Conservation (phyloP, 169 alveolate species). For the Eimeria maxima region DNA sequence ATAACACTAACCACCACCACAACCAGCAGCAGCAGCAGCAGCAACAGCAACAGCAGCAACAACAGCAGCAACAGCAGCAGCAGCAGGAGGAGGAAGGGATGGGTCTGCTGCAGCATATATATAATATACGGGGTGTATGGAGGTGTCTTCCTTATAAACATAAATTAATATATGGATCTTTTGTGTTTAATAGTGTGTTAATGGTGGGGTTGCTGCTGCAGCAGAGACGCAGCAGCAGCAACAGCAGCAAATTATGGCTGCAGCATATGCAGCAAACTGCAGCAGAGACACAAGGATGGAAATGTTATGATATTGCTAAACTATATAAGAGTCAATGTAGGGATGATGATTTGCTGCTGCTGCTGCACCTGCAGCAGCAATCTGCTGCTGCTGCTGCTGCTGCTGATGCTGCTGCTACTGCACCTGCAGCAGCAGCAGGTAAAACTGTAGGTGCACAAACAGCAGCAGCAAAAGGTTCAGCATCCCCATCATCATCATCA, state of each 20-base stretch:
- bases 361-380: background rate
- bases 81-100: background rate
- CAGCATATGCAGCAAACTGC: constrained; percentile 24
- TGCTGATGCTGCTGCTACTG: constrained; percentile 10
- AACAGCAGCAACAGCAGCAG: constrained; percentile 5
- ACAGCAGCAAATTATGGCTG: background rate
- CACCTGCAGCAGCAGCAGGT: background rate
- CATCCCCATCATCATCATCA: background rate
- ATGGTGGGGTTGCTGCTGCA: constrained; percentile 37
- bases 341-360: constrained; percentile 9
- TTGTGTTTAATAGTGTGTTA: background rate
- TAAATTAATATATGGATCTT: background rate
- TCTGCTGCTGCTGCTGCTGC: background rate
- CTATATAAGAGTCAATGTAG: background rate
- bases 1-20: background rate
- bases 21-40: too few relatives aligned
- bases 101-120: background rate
- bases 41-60: too few relatives aligned
- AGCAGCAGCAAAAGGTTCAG: background rate
- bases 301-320: background rate
- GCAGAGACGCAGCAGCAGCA: constrained; percentile 7
- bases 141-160: background rate
- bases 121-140: background rate
- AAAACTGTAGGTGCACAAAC: too few relatives aligned
- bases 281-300: constrained; percentile 17